A percentile compares a stretch with the other conserved stretches of the same genome.
Evolutionary conservation across 345 rosid genomes (phyloP).

Genomic region (Eucalyptus curtisii): DNA sequence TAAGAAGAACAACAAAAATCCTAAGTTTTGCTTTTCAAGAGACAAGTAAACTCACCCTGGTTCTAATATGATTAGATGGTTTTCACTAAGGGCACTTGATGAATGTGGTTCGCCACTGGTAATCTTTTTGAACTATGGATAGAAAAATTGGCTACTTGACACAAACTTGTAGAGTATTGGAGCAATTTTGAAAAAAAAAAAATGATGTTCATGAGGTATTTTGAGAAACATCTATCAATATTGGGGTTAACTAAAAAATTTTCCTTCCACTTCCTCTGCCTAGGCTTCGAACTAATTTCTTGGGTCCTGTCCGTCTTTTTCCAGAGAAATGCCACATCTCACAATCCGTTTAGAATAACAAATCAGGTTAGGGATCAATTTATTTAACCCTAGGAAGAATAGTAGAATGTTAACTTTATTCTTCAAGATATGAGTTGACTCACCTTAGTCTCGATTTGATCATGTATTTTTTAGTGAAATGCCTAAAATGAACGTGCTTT

Average conservation of each 20-base stretch:
- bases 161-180: not conserved
- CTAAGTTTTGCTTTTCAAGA: not conserved
- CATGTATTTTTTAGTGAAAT: not conserved
- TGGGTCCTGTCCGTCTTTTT: not conserved
- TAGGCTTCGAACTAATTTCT: not conserved
- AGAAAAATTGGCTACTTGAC: not conserved
- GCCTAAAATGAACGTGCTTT: not conserved
- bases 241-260: not conserved
- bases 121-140: not conserved
- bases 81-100: not conserved
- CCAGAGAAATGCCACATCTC: not conserved
- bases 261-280: not conserved
- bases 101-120: not conserved
- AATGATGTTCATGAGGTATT: not conserved
- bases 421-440: not conserved
- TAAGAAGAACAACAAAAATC: not conserved
- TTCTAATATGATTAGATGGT: too few species aligned
- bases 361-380: rapidly evolving
- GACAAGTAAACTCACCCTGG: not conserved
- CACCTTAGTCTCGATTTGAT: not conserved
- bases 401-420: not conserved
- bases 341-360: rapidly evolving
- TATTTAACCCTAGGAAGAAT: not conserved
- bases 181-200: not conserved
- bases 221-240: not conserved